These are phyloP conservation scores for Serendipita sp. DNA, from an alignment of 1,284 basidiomycete species.

Conservation along the genomic window DNA sequence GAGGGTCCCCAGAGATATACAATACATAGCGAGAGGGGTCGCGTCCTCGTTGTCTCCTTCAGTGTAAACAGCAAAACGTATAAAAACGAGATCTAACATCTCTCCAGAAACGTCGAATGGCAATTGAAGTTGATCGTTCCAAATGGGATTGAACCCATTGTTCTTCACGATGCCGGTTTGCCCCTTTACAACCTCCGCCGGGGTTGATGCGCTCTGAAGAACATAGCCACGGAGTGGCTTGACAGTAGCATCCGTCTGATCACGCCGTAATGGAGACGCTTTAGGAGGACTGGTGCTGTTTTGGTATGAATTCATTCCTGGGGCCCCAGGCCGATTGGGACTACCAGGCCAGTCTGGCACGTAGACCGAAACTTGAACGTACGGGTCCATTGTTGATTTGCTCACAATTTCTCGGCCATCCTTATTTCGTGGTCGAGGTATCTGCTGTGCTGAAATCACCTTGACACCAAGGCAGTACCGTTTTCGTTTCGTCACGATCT, in stretches of 20 bases:
- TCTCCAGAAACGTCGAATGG: slow-evolving; percentile 61
- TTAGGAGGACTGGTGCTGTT: background rate
- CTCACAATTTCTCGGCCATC: slow-evolving; percentile 47
- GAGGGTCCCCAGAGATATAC: slow-evolving; percentile 50
- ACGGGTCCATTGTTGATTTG: slow-evolving; percentile 53
- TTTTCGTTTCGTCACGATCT: slow-evolving; percentile 34
- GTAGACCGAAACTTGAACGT: slow-evolving; percentile 64
- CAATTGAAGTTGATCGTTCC: slow-evolving; percentile 60
- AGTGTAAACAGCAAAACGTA: slow-evolving; percentile 62
- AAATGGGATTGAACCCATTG: slow-evolving; percentile 83
- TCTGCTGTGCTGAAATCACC: slow-evolving; percentile 84
- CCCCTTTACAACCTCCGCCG: slow-evolving; percentile 25
- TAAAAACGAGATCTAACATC: slow-evolving; percentile 71
- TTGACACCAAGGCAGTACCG: slow-evolving; percentile 53
- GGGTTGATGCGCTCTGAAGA: background rate
- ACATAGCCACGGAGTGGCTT: background rate
- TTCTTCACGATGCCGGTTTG: slow-evolving; percentile 54
- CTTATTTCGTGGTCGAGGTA: slow-evolving; percentile 62
- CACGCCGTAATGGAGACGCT: background rate
- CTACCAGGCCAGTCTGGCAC: slow-evolving; percentile 52
- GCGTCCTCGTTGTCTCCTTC: slow-evolving; percentile 41
- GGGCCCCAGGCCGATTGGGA: slow-evolving; percentile 43
- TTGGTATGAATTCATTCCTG: background rate
- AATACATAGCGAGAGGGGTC: slow-evolving; percentile 52
- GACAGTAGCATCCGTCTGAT: background rate